Percentiles rank a stretch among this genome's conserved stretches.
Conservation (phyloP, 345 rosid genomes). For the Rubroshorea leprosula region DNA sequence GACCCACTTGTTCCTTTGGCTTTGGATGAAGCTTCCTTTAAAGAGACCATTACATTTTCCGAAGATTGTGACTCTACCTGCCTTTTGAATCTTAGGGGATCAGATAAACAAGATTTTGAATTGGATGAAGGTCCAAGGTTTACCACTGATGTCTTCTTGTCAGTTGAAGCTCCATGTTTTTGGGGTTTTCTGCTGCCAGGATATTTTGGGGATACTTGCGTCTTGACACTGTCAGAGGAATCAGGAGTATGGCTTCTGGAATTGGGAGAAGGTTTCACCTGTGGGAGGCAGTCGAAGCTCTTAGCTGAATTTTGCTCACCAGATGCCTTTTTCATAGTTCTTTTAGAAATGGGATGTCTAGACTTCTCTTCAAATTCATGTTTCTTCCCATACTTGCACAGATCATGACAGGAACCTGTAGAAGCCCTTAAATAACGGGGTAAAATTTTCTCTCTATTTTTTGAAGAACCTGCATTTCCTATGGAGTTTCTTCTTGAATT, state of each 20-base stretch:
- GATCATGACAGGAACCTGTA: conserved; percentile 80
- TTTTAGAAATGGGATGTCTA: conserved; percentile 33
- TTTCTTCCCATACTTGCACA: conserved; percentile 65
- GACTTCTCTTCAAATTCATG: conserved; percentile 43
- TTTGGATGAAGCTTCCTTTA: conserved; percentile 24
- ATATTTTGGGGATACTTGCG: conserved; percentile 20
- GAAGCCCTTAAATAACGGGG: conserved; percentile 72
- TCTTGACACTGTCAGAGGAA: conserved; percentile 22
- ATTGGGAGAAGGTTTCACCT: conserved; percentile 25
- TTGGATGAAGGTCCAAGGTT: conserved; percentile 21
- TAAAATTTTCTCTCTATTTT: conserved; percentile 34
- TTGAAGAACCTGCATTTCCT: conserved; percentile 30
- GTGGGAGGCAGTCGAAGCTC: conserved; percentile 26
- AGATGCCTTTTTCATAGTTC: conserved; percentile 28
- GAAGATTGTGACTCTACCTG: conserved; percentile 26
- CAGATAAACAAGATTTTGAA: conserved; percentile 14
- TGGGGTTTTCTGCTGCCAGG: neutral
- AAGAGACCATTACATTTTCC: conserved; percentile 18
- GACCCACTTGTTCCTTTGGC: conserved; percentile 30
- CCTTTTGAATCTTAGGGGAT: conserved; percentile 14
- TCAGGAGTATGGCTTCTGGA: conserved; percentile 7
- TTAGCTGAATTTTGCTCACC: conserved; percentile 22
- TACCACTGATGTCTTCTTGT: conserved; percentile 14
- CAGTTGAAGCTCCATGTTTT: neutral
- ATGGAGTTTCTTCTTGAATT: conserved; percentile 38